Conservation (phyloP, 495 filamentous ascomycete genomes). For the Lasiosphaeriaceae sp. region DNA sequence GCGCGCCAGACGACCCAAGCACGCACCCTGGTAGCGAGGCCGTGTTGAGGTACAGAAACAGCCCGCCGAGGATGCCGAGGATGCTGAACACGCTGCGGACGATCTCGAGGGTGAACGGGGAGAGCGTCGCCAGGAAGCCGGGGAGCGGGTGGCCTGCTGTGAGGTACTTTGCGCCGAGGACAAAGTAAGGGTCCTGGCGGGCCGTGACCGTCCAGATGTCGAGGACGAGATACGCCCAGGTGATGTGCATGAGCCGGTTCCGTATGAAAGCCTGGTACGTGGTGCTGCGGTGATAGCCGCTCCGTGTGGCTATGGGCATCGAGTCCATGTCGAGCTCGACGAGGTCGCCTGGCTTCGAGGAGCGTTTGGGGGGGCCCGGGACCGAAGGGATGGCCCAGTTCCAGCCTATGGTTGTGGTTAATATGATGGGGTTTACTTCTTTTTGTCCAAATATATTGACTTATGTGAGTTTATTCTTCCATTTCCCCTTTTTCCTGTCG, state of each 20-base stretch:
- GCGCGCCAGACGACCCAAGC: slow-evolving; percentile 30
- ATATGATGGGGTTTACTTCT: too few species aligned
- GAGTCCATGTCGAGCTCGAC: slow-evolving; percentile 10
- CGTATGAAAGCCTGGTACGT: slow-evolving; percentile 45
- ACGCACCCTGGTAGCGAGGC: slow-evolving; percentile 45
- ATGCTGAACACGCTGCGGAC: slow-evolving; percentile 50
- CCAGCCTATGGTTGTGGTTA: slow-evolving; percentile 55
- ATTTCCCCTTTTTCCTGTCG: too few species aligned
- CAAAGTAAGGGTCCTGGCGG: slow-evolving; percentile 75
- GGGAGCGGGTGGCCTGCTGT: slow-evolving; percentile 37
- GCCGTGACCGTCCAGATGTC: slow-evolving; percentile 64
- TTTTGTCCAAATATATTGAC: too few species aligned
- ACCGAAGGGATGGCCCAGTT: slow-evolving; percentile 43
- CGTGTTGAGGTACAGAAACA: slow-evolving; percentile 44
- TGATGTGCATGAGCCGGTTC: slow-evolving; percentile 41
- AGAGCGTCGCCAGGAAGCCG: slow-evolving; percentile 38
- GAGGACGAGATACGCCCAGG: slow-evolving; percentile 56
- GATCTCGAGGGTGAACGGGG: slow-evolving; percentile 36
- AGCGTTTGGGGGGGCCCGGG: slow-evolving; percentile 6
- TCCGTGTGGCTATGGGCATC: slow-evolving; percentile 18
- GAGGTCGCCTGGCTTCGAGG: not conserved
- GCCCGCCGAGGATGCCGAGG: slow-evolving; percentile 47
- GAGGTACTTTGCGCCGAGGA: slow-evolving; percentile 33
- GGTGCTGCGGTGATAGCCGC: slow-evolving; percentile 32
- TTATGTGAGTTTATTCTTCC: too few species aligned